A percentile compares a stretch with the other conserved stretches of the same genome.
phyloP scores from a whole-genome alignment of 441 rosid genomes.

The Erodium trifolium region DNA sequence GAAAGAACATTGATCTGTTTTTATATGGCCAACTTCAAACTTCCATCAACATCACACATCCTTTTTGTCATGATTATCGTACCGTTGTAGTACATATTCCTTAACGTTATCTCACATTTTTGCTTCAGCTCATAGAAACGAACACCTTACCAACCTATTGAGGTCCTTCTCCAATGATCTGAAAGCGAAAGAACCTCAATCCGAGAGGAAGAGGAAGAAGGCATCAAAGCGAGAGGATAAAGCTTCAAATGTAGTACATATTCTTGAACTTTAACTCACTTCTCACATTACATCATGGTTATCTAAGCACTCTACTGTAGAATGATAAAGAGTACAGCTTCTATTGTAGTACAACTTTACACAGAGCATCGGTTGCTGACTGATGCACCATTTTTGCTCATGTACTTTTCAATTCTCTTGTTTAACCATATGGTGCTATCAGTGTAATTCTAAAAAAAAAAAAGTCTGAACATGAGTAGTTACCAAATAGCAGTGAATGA shows the following conservation, averaged over 20 bases:
- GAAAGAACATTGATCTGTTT: background rate
- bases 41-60: background rate
- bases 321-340: too few species aligned
- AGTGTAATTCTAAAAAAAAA: too few species aligned
- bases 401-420: too few species aligned
- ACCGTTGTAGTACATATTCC: too few species aligned
- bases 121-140: conserved; percentile 68
- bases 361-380: too few species aligned
- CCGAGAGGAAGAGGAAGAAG: conserved; percentile 72
- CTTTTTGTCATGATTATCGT: background rate
- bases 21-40: background rate
- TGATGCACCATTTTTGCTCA: too few species aligned
- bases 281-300: background rate
- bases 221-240: conserved; percentile 37
- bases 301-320: too few species aligned
- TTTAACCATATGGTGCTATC: too few species aligned
- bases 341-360: too few species aligned
- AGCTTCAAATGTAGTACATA: conserved; percentile 27
- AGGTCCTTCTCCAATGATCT: conserved; percentile 52
- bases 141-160: conserved; percentile 42
- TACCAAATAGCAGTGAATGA: too few species aligned
- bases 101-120: background rate
- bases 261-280: conserved; percentile 31
- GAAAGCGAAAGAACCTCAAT: conserved; percentile 59
- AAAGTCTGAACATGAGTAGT: too few species aligned